Conservation (phyloP, 371 early-diverging fungal species). For the Syncephalastrum contaminatum region DNA sequence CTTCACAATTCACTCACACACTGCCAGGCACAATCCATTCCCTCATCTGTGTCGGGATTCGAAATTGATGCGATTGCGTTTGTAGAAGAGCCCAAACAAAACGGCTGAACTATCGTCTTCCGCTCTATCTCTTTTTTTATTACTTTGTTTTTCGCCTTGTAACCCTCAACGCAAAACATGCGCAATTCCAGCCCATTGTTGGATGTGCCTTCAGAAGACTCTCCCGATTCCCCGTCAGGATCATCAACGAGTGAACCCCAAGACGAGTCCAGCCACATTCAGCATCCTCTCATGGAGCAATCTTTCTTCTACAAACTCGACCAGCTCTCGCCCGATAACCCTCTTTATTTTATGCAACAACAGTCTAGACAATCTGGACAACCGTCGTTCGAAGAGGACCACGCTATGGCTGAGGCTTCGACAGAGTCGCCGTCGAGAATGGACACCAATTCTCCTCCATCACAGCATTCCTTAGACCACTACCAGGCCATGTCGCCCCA, state of each 20-base stretch:
- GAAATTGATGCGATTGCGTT: no score
- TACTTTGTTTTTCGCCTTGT: slow-evolving; percentile 1
- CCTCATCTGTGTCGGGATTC: no score
- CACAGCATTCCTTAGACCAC: neutral
- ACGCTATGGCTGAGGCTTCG: slow-evolving; percentile 17
- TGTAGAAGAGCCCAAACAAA: no score
- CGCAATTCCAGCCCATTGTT: slow-evolving; percentile 18
- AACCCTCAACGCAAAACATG: slow-evolving; percentile 9
- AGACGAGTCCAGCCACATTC: slow-evolving; percentile 24
- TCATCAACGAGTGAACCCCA: slow-evolving; percentile 24
- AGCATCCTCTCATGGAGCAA: slow-evolving; percentile 35
- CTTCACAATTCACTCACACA: no score
- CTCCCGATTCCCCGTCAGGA: slow-evolving; percentile 22
- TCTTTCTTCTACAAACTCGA: slow-evolving; percentile 40
- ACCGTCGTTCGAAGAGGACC: slow-evolving; percentile 15
- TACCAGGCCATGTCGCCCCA: neutral
- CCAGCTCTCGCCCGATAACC: slow-evolving; percentile 32
- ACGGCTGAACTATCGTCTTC: neutral
- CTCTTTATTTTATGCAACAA: slow-evolving; percentile 34
- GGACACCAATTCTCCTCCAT: neutral
- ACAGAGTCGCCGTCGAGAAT: slow-evolving; percentile 3
- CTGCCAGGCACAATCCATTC: no score
- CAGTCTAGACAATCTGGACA: slow-evolving; percentile 25
- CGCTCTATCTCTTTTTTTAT: neutral
- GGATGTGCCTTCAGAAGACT: slow-evolving; percentile 15